Evolutionary conservation across 148 eudicot genomes (phyloP), one percentile per base, ranked within the genome.

Genomic region (Nepenthes gracilis): DNA sequence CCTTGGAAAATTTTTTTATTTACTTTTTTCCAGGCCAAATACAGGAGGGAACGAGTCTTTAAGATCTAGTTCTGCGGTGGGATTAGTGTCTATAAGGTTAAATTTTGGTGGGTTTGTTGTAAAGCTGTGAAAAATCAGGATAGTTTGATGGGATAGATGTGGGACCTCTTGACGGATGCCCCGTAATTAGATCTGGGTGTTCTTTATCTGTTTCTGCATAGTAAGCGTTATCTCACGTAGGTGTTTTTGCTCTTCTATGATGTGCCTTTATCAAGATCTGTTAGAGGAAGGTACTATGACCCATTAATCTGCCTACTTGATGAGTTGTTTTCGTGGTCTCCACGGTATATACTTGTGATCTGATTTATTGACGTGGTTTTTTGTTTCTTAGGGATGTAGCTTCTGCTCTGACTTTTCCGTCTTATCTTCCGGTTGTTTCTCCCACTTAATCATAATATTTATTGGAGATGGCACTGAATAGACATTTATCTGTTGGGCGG

Each of bases 151-250:
- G 60, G 36, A 54, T 64, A 67, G 68, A 48, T 58, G 82, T 76
- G 88, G 87, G 87, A 55, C 85, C 83, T 77, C 12, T 69, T 4
- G 57, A 60, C 68, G 63, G 72, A 68, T 63, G 62, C 63, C 45
- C 66, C 74, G 61, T 43, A 60, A 57, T 64, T 62, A 66, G 74
- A 74, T 67, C 68, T 55, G 32, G 4, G 36, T 33, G 36, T 32
- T 55, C 53, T 12, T 49, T 11, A 10, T 49, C 53, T 49, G 13
- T 11, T 10, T 49, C n/a, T 49, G n/a, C 12, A 49, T 5, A 49
- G 53, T 5, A 11, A 12, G 15, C 10, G 12, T 5, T 49, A 5
- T 11, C 11, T 49, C n/a, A n/a, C 53, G 11, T 49, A 49, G 53
- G 53, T 49, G 53, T 4, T 40, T 40, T 8, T 40, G 8, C 45